These are phyloP conservation scores for Mortierella sp. DNA, from an alignment of 371 early-diverging fungal genomes.

Conservation along the genomic window DNA sequence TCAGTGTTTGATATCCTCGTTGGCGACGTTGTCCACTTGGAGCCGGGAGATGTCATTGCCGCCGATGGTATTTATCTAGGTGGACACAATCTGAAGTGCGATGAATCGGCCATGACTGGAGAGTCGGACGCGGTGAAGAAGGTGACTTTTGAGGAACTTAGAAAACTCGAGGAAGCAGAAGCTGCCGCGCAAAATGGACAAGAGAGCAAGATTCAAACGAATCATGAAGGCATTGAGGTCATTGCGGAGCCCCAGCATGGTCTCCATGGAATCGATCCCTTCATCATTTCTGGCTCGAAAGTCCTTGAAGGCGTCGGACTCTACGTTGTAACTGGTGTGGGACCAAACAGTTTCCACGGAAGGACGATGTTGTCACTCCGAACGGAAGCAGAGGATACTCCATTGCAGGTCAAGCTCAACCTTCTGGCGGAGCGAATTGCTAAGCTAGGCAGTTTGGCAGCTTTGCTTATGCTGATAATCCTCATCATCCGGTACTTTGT, in stretches of 20 bases:
- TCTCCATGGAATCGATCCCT: conserved; percentile 64
- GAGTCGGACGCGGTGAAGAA: conserved; percentile 90
- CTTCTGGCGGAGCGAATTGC: conserved; percentile 76
- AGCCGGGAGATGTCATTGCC: conserved; percentile 94
- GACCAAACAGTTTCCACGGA: conserved; percentile 80
- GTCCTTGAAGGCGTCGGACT: conserved; percentile 83
- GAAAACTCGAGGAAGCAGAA: conserved; percentile 55
- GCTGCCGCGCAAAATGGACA: conserved; percentile 54
- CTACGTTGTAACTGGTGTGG: conserved; percentile 76
- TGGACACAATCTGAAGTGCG: conserved; percentile 88
- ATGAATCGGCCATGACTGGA: conserved; percentile 94
- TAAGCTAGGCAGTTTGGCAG: conserved; percentile 74
- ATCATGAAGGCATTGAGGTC: conserved; percentile 3
- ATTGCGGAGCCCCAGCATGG: conserved; percentile 25
- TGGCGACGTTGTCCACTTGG: conserved; percentile 91
- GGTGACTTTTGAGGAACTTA: conserved; percentile 49
- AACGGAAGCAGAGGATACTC: conserved; percentile 68
- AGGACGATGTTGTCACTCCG: conserved; percentile 80
- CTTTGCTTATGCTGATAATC: conserved; percentile 72
- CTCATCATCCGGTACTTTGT: conserved; percentile 72
- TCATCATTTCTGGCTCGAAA: conserved; percentile 79
- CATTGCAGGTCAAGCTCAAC: conserved; percentile 77
- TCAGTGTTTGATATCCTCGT: conserved; percentile 89
- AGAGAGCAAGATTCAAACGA: conserved; percentile 26
- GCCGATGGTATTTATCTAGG: conserved; percentile 88